Percentiles rank a stretch among this genome's conserved stretches.
Evolutionary conservation across 2,329 filamentous ascomycete genomes (phyloP).

Genomic region (Ambrosiella cleistominuta): DNA sequence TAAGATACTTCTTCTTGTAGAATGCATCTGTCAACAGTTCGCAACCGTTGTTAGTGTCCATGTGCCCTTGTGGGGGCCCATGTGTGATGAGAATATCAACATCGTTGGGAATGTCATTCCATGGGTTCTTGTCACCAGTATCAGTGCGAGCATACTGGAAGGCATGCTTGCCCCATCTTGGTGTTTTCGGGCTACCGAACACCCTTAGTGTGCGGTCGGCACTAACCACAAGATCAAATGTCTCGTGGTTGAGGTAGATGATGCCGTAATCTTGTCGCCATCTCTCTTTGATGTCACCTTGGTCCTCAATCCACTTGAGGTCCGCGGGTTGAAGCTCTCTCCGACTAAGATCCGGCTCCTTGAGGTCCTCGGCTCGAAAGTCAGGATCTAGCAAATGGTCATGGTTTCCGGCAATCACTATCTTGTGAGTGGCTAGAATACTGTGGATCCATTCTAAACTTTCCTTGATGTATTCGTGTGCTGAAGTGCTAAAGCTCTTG

Average conservation of each 20-base stretch:
- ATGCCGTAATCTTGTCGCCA: constrained; percentile 24
- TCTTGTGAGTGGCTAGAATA: constrained; percentile 29
- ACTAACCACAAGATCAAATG: constrained; percentile 20
- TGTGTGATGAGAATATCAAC: constrained; percentile 25
- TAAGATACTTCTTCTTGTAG: not conserved
- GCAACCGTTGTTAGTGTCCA: constrained; percentile 22
- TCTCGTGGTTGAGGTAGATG: constrained; percentile 57
- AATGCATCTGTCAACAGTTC: constrained; percentile 14
- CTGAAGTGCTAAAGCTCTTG: too few species aligned
- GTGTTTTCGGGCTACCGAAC: constrained; percentile 19
- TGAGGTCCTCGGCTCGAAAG: not conserved
- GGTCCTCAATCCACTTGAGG: too few species aligned
- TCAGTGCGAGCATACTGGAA: constrained; percentile 23
- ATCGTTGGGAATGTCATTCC: constrained; percentile 16
- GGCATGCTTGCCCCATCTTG: constrained; percentile 22
- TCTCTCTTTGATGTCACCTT: too few species aligned
- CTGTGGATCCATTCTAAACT: constrained; percentile 48
- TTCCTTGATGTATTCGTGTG: constrained; percentile 28
- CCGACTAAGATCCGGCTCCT: too few species aligned
- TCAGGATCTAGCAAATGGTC: constrained; percentile 21
- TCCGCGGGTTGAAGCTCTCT: too few species aligned
- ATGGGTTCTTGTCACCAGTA: constrained; percentile 16
- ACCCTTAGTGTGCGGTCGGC: constrained; percentile 2
- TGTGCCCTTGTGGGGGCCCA: constrained; percentile 21
- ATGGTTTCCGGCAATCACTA: constrained; percentile 31